phyloP scores from a whole-genome alignment of 495 filamentous ascomycete species.

The Lasiosphaeris hirsuta region DNA sequence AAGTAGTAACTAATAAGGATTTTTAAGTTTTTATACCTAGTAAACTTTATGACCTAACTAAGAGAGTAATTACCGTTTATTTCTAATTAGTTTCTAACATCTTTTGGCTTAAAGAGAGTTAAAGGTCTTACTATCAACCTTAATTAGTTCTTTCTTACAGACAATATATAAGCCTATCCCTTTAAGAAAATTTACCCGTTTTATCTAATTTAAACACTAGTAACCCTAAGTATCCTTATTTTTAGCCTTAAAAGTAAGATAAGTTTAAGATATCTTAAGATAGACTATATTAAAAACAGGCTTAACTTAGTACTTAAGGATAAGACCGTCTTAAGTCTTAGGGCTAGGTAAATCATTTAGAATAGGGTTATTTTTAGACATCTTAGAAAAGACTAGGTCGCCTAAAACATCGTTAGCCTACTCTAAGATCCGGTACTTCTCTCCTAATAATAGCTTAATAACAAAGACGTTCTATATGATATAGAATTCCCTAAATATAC shows the following conservation, averaged over 20 bases:
- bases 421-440: constrained; percentile 2
- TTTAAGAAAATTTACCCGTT: background rate
- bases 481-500: background rate
- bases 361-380: background rate
- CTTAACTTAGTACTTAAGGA: background rate
- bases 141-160: background rate
- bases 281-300: background rate
- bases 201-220: background rate
- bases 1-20: background rate
- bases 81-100: background rate
- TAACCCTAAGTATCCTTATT: background rate
- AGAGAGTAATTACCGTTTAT: background rate
- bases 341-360: background rate
- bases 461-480: background rate
- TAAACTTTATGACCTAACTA: background rate
- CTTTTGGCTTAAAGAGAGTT: background rate
- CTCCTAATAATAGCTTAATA: background rate
- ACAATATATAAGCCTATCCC: background rate
- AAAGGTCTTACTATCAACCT: background rate
- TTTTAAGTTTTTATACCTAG: background rate
- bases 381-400: background rate
- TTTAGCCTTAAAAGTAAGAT: background rate
- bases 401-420: background rate
- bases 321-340: background rate
- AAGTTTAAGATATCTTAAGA: background rate